Conservation (phyloP, 2,329 filamentous ascomycete genomes). For the Saccharata proteae region DNA sequence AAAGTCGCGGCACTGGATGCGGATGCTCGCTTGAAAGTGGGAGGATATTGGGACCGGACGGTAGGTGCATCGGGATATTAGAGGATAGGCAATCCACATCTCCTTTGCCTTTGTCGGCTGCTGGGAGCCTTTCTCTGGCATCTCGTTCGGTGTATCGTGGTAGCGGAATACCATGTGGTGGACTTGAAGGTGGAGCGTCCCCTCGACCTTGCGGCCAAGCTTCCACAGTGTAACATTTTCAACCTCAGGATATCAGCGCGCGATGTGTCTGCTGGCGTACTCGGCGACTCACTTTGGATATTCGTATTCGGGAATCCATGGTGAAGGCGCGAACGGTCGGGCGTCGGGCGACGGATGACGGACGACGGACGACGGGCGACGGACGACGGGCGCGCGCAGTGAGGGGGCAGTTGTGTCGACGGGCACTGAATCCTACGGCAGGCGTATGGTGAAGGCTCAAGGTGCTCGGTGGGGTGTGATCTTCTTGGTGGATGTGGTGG, state of each 20-base stretch:
- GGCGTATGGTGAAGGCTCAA: too few species aligned
- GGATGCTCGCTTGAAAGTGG: conserved; percentile 66
- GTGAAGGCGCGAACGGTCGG: conserved; percentile 6
- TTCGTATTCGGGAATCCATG: conserved; percentile 34
- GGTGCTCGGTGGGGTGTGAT: too few species aligned
- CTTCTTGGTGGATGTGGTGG: too few species aligned
- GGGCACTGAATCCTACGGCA: too few species aligned
- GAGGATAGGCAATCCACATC: conserved; percentile 89
- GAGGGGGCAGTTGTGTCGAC: too few species aligned
- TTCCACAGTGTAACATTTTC: conserved; percentile 50
- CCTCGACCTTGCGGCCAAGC: conserved; percentile 43
- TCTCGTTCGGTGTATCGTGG: conserved; percentile 28
- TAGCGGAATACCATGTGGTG: conserved; percentile 55
- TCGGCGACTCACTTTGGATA: conserved; percentile 28
- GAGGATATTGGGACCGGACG: conserved; percentile 60
- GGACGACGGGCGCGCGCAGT: too few species aligned
- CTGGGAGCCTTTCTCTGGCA: conserved; percentile 24
- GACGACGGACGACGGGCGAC: too few species aligned
- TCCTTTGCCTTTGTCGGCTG: conserved; percentile 42
- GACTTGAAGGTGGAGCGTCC: conserved; percentile 50
- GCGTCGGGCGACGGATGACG: too few species aligned
- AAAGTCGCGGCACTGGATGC: conserved; percentile 85
- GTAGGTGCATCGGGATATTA: conserved; percentile 71
- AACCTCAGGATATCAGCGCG: conserved; percentile 30
- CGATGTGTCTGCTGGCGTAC: too few species aligned